These are phyloP conservation scores for Corylus heterophylla DNA, from an alignment of 306 rosid species.

Conservation along the genomic window DNA sequence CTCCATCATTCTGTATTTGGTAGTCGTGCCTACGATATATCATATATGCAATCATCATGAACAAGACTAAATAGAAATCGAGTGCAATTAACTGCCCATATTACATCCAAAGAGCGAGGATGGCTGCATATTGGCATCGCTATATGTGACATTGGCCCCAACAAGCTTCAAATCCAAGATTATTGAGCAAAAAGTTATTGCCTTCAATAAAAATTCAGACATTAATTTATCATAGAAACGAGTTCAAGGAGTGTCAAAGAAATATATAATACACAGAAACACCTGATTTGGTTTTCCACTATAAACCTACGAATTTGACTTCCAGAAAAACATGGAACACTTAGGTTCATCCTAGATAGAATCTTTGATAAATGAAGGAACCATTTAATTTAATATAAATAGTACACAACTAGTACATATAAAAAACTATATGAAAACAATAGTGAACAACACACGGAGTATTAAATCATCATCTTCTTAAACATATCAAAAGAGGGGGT, in stretches of 20 bases:
- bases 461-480: constrained; percentile 9
- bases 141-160: no score
- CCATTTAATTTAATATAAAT: not conserved
- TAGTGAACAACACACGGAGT: not conserved
- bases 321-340: not conserved
- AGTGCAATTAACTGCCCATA: no score
- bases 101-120: not conserved
- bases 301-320: not conserved
- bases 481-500: constrained; percentile 22
- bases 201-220: not conserved
- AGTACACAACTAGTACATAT: not conserved
- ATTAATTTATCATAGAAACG: not conserved
- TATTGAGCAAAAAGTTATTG: not conserved
- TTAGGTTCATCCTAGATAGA: not conserved
- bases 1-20: not conserved
- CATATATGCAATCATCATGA: not conserved
- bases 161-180: not conserved
- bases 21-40: not conserved
- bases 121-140: no score
- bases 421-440: not conserved
- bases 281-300: not conserved
- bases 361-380: not conserved
- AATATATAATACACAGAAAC: not conserved
- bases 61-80: not conserved
- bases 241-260: not conserved